Evolutionary conservation across 768 basidiomycete species (phyloP).

Genomic region (Podaxis mareebaensis): DNA sequence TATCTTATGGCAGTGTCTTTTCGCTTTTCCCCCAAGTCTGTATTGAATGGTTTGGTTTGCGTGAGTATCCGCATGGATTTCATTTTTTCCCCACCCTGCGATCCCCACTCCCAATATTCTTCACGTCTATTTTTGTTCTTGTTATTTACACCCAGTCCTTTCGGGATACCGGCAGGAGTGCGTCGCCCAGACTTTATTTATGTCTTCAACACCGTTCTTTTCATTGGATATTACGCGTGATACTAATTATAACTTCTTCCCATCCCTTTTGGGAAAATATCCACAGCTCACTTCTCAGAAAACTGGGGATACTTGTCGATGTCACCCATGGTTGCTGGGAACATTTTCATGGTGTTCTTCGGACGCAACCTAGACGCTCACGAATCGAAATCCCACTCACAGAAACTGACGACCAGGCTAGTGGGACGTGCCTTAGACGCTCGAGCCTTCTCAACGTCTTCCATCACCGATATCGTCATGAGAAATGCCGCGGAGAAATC

Average conservation of each 20-base stretch:
- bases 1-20: constrained; percentile 74
- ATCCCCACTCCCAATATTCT: neutral
- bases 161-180: neutral
- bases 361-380: constrained; percentile 82
- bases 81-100: neutral
- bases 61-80: constrained; percentile 42
- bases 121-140: neutral
- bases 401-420: neutral
- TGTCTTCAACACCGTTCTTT: neutral
- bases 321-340: constrained; percentile 76
- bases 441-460: neutral
- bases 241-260: constrained; percentile 22
- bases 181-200: neutral
- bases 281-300: constrained; percentile 58
- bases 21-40: constrained; percentile 74
- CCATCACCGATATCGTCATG: neutral
- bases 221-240: neutral
- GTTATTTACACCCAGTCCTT: neutral
- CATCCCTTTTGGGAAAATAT: neutral
- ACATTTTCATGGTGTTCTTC: constrained; percentile 83
- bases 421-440: neutral
- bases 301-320: constrained; percentile 84
- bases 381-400: constrained; percentile 25
- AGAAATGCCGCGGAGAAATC: constrained; percentile 3
- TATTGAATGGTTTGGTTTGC: constrained; percentile 88